Evolutionary conservation across 2,329 filamentous ascomycete species (phyloP).

Genomic region (Drechslera avenae): DNA sequence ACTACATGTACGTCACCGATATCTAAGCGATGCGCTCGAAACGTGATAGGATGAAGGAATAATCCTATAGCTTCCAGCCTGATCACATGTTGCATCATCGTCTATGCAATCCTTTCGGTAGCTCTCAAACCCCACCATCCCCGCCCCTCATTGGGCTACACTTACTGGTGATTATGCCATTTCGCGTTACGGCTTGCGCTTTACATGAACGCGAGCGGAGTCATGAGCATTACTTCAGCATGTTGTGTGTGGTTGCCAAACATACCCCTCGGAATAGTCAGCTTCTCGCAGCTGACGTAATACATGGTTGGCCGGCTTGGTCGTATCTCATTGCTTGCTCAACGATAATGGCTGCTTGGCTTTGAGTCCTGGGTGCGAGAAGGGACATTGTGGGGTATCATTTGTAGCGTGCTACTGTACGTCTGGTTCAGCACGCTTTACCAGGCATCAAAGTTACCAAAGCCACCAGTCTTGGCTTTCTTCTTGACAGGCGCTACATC

Average conservation of each 20-base stretch:
- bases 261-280: background rate
- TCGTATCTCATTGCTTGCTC: background rate
- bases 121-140: background rate
- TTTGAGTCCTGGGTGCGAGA: background rate
- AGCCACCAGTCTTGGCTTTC: conserved; percentile 77
- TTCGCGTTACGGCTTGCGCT: background rate
- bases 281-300: background rate
- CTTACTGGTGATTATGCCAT: background rate
- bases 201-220: background rate
- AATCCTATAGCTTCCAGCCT: background rate
- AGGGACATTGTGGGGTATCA: background rate
- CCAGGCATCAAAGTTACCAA: conserved; percentile 96
- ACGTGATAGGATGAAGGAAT: too few relatives aligned
- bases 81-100: background rate
- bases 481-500: conserved; percentile 71
- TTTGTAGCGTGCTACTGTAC: background rate
- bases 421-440: conserved; percentile 45
- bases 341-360: background rate
- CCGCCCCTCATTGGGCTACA: background rate
- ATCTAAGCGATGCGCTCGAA: too few relatives aligned
- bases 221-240: background rate
- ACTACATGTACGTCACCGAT: too few relatives aligned
- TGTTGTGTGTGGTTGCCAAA: background rate
- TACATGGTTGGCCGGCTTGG: background rate
- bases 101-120: background rate